Percentiles rank a stretch among this genome's conserved stretches.
Evolutionary conservation across 768 basidiomycete genomes (phyloP).

Genomic region (Lentinula sp.): DNA sequence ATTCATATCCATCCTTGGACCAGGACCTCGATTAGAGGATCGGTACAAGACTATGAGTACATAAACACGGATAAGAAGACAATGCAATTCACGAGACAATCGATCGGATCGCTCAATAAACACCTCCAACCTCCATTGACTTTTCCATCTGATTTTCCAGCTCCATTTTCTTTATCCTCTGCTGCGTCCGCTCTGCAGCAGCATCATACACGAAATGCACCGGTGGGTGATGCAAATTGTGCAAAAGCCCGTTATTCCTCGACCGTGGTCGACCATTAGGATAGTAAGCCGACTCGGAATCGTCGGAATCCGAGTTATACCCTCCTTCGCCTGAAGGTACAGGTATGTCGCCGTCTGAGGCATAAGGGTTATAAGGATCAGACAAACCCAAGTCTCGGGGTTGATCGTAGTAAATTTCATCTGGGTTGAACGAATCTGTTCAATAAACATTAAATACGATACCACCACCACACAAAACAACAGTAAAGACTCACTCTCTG

Average conservation of each 20-base stretch:
- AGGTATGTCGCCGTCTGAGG: constrained; percentile 19
- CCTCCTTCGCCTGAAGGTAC: constrained; percentile 17
- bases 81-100: neutral
- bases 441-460: neutral
- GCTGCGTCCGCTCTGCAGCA: constrained; percentile 71
- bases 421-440: constrained; percentile 38
- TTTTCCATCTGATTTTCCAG: neutral
- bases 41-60: neutral
- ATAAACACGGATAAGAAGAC: neutral
- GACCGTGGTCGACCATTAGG: constrained; percentile 1
- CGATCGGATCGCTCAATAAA: neutral
- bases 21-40: too few species aligned
- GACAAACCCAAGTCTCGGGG: constrained; percentile 13
- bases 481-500: constrained; percentile 32
- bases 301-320: constrained; percentile 45
- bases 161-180: constrained; percentile 34
- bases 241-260: neutral
- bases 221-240: constrained; percentile 35
- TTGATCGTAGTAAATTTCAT: constrained; percentile 29
- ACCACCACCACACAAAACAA: neutral
- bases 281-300: constrained; percentile 21
- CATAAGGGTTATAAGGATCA: constrained; percentile 39
- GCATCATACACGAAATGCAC: constrained; percentile 89
- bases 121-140: neutral
- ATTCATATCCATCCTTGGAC: neutral